A percentile compares a stretch with the other conserved stretches of the same genome.
Evolutionary conservation across 306 rosid species (phyloP).

Genomic region (Castanospermum australe): DNA sequence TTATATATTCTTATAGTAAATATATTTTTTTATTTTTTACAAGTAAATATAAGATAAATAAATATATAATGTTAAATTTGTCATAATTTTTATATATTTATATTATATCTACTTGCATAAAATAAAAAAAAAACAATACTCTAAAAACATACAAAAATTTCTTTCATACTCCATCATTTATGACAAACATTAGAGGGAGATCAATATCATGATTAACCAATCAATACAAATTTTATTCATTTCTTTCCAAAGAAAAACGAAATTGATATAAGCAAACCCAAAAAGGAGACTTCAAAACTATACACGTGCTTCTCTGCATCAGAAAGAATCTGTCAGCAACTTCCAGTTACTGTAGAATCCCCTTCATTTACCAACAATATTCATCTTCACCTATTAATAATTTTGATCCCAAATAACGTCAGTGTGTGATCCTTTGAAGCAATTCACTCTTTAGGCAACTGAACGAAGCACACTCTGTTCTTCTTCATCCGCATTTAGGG

Average conservation of each 20-base stretch:
- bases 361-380: slow-evolving; percentile 26
- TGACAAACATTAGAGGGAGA: background rate
- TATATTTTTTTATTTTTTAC: too few relatives aligned
- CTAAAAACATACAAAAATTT: too few relatives aligned
- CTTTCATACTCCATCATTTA: background rate
- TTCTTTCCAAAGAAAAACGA: slow-evolving; percentile 35
- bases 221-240: slow-evolving; percentile 39
- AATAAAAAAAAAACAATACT: background rate
- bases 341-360: slow-evolving; percentile 28
- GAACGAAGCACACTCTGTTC: slow-evolving; percentile 39
- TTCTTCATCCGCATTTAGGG: slow-evolving; percentile 50
- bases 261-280: slow-evolving; percentile 38
- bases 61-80: too few relatives aligned
- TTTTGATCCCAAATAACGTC: slow-evolving; percentile 18
- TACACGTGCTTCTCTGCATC: slow-evolving; percentile 46
- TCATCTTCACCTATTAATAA: slow-evolving; percentile 13
- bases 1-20: too few relatives aligned
- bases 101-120: background rate
- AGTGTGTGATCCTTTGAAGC: slow-evolving; percentile 17
- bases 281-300: slow-evolving; percentile 34
- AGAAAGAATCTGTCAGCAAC: slow-evolving; percentile 44
- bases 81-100: too few relatives aligned
- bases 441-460: slow-evolving; percentile 36
- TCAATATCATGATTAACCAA: slow-evolving; percentile 22
- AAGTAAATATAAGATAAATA: too few relatives aligned